Evolutionary conservation across 768 basidiomycete genomes (phyloP), one percentile per base, ranked within the genome.

Genomic region (Rhodosporidiobolus sp.): DNA sequence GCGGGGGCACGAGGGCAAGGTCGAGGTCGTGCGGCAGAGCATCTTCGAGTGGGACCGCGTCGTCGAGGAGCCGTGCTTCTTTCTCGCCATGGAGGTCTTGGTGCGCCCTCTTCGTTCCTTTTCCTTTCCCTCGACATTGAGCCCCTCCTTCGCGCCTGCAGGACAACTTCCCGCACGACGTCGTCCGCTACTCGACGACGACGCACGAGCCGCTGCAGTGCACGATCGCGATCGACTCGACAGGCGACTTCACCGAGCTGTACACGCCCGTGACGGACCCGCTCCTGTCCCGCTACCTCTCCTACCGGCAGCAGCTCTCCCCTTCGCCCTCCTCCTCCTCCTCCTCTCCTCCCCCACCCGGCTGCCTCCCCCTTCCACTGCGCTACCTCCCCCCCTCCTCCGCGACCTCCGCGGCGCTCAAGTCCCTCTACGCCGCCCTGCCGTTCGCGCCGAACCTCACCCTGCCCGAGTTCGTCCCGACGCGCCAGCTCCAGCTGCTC

Each of bases 121-220:
- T 49, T 54, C 30, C 12, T 34, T 38, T 22, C 9, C 35, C 26
- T 49, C 65, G 32, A 5, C 5, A 46, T 55, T 48, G 57, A 69
- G n/a, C 17, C 35, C 28, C 16, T 46, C 65, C 30, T 65, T 38
- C n/a, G 14, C 34, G n/a, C 45, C n/a, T 6, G 28, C 72, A 92
- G 90, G 95, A 98, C 82, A 99, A 99, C 81, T 95, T 97, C 77
- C 89, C 93, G 1, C 95, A 98, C 79, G 96, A 99, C 79, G 85
- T 95, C 77, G 85, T 99, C 53, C 90, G 95, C 46, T 98, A 97
- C 78, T 89, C 94, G 79, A 82, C 90, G 56, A 83, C 85, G 35
- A 91, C 90, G 4, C 84, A 92, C 70, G 53, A 70, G 50, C 94
- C 96, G 0, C 87, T 89, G 59, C 94, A 99, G 80, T 91, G 88